These are phyloP conservation scores for Hypomontagnella submonticulosa DNA, from an alignment of 495 filamentous ascomycete species.

Conservation along the genomic window DNA sequence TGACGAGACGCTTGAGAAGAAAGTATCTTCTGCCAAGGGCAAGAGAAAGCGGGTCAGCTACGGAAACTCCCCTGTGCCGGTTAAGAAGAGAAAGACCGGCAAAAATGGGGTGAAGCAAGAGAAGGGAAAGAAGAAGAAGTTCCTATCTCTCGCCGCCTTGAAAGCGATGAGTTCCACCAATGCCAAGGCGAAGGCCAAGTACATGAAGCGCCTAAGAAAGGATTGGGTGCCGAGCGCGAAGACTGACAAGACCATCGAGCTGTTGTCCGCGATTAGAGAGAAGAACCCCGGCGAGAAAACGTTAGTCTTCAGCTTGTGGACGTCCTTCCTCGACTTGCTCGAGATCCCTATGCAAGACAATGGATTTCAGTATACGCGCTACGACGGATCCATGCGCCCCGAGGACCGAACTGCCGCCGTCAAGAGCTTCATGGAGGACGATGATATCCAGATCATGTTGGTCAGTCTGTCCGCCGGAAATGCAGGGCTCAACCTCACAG, in stretches of 20 bases:
- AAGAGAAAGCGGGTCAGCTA: slow-evolving; percentile 35
- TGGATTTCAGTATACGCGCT: slow-evolving; percentile 75
- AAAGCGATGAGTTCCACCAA: slow-evolving; percentile 71
- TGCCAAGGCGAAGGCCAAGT: slow-evolving; percentile 64
- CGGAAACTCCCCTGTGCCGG: slow-evolving; percentile 23
- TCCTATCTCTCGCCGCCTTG: slow-evolving; percentile 67
- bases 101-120: slow-evolving; percentile 42
- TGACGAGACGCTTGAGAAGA: not conserved
- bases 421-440: slow-evolving; percentile 74
- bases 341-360: slow-evolving; percentile 82
- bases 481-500: slow-evolving; percentile 86
- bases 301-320: slow-evolving; percentile 94
- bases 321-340: slow-evolving; percentile 88
- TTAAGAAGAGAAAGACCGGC: slow-evolving; percentile 42
- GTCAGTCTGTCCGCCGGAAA: slow-evolving; percentile 93
- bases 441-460: slow-evolving; percentile 78
- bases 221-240: slow-evolving; percentile 77
- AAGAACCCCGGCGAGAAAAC: slow-evolving; percentile 73
- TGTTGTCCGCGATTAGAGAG: slow-evolving; percentile 57
- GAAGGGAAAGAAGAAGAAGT: slow-evolving; percentile 59
- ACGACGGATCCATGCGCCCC: slow-evolving; percentile 86
- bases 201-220: slow-evolving; percentile 71
- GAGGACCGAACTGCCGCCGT: slow-evolving; percentile 76
- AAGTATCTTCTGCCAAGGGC: not conserved
- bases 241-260: slow-evolving; percentile 76